A percentile compares a stretch with the other conserved stretches of the same genome.
phyloP scores from a whole-genome alignment of 2,329 filamentous ascomycete genomes.

The Neonectria punicea region DNA sequence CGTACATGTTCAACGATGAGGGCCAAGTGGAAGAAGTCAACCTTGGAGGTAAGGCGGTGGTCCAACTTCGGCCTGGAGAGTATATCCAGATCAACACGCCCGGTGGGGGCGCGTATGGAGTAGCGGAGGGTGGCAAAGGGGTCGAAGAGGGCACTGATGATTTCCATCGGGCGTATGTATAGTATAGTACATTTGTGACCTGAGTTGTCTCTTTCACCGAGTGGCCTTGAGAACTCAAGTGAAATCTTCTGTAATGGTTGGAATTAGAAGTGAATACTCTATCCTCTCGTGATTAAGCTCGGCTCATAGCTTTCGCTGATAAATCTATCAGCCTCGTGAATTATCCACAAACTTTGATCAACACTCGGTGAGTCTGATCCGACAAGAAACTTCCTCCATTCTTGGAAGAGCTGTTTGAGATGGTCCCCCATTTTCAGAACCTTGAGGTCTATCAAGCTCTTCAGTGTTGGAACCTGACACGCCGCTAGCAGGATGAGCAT shows the following conservation, averaged over 20 bases:
- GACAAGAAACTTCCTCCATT: conserved; percentile 55
- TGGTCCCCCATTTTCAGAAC: conserved; percentile 54
- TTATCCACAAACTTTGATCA: conserved; percentile 58
- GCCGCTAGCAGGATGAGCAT: conserved; percentile 61
- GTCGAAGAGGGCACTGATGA: conserved; percentile 9
- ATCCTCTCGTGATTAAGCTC: neutral
- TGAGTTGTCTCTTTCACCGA: neutral
- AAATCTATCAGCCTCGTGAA: conserved; percentile 55
- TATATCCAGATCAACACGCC: conserved; percentile 50
- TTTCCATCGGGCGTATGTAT: conserved; percentile 25
- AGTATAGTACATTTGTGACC: neutral
- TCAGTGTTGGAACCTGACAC: conserved; percentile 51
- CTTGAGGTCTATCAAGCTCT: conserved; percentile 51
- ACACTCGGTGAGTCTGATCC: conserved; percentile 57
- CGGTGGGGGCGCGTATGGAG: conserved; percentile 46
- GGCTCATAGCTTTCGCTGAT: conserved; percentile 49
- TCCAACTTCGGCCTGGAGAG: conserved; percentile 47
- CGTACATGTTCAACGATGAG: conserved; percentile 42
- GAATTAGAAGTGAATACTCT: neutral
- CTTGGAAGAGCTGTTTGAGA: conserved; percentile 51
- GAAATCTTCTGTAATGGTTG: no score
- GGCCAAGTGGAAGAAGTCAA: conserved; percentile 44
- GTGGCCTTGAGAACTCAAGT: no score
- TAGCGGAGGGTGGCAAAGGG: neutral
- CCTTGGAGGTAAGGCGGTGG: conserved; percentile 46